phyloP scores from a whole-genome alignment of 2,329 filamentous ascomycete species.

The Pestalotiopsis fici region DNA sequence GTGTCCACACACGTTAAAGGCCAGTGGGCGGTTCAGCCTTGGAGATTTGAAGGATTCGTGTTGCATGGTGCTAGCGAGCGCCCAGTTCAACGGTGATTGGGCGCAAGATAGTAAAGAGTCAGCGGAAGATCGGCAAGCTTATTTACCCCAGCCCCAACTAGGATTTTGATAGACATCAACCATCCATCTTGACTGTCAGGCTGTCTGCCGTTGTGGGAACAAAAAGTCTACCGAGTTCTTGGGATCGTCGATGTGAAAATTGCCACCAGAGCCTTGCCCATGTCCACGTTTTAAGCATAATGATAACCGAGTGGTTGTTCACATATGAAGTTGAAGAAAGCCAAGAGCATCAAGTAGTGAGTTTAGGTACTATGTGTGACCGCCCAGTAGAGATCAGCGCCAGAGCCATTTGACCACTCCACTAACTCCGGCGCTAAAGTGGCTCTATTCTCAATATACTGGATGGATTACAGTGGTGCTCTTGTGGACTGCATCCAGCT shows the following conservation, averaged over 20 bases:
- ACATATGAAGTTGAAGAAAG: too few species aligned
- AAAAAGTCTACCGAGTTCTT: not conserved
- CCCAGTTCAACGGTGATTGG: not conserved
- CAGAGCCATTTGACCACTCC: not conserved
- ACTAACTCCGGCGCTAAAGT: not conserved
- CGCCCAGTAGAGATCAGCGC: not conserved
- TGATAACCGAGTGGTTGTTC: not conserved
- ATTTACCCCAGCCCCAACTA: not conserved
- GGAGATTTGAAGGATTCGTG: not conserved
- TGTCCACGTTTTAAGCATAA: not conserved
- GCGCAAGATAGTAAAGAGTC: not conserved
- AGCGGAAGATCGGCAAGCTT: slow-evolving; percentile 1
- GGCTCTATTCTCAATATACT: not conserved
- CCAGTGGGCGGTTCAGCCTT: not conserved
- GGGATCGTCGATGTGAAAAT: not conserved
- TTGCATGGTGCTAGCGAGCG: not conserved
- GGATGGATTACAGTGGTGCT: too few species aligned
- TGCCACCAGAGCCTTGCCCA: not conserved
- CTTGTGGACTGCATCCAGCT: not conserved
- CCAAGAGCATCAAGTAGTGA: too few species aligned
- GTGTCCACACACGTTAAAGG: not conserved
- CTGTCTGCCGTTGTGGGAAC: not conserved
- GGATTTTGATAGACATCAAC: not conserved
- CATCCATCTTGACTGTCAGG: not conserved
- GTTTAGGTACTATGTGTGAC: not conserved